A percentile compares a stretch with the other conserved stretches of the same genome.
Evolutionary conservation across 2,329 filamentous ascomycete species (phyloP).

Genomic region (Fusarium equiseti): DNA sequence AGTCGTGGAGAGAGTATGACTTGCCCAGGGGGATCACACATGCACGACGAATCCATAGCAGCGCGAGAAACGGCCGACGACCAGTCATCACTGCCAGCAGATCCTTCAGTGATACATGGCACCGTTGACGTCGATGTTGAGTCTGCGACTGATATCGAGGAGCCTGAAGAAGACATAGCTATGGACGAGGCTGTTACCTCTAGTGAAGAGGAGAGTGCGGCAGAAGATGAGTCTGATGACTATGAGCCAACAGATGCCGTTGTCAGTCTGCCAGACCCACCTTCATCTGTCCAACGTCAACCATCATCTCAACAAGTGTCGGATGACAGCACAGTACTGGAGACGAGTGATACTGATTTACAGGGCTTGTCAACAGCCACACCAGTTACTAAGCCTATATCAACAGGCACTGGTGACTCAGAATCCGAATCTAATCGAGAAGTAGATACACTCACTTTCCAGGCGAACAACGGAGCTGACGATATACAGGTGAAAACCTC

Average conservation of each 20-base stretch:
- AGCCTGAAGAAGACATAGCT: conserved; percentile 38
- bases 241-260: conserved; percentile 68
- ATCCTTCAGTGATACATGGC: neutral
- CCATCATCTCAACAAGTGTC: conserved; percentile 25
- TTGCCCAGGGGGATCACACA: neutral
- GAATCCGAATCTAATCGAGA: conserved; percentile 53
- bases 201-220: conserved; percentile 45
- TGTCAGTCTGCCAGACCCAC: conserved; percentile 27
- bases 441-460: conserved; percentile 56
- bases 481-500: conserved; percentile 34
- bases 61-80: neutral
- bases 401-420: conserved; percentile 45
- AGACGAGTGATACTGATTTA: conserved; percentile 47
- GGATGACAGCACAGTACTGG: conserved; percentile 37
- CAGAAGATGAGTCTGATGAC: conserved; percentile 58
- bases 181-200: conserved; percentile 43
- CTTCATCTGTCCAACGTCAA: conserved; percentile 11
- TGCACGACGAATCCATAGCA: neutral
- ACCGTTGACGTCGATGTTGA: neutral
- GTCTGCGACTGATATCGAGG: conserved; percentile 6
- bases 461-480: conserved; percentile 35
- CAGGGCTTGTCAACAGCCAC: conserved; percentile 41
- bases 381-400: conserved; percentile 49
- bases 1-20: neutral
- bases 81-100: neutral